Percentiles rank a stretch among this genome's conserved stretches.
Conservation (phyloP, 257 asterid genomes). For the Solanum appendiculatum region DNA sequence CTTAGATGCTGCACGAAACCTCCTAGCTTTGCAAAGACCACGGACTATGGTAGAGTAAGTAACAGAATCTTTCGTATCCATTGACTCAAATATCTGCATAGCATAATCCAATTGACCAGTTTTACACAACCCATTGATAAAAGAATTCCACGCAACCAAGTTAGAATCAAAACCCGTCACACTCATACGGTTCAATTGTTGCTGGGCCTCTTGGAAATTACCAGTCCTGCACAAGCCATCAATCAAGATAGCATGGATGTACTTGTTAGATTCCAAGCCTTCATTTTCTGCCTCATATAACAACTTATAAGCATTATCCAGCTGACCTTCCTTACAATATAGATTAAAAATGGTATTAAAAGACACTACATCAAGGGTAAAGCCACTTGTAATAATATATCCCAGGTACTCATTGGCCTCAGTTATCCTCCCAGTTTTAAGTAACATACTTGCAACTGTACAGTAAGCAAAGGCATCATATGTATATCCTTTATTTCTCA, state of each 20-base stretch:
- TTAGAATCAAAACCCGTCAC: not conserved
- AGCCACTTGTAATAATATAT: not conserved
- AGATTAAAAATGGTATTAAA: not conserved
- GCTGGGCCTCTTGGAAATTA: not conserved
- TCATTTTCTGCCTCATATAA: not conserved
- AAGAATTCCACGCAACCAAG: not conserved
- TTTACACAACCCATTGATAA: not conserved
- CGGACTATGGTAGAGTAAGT: not conserved
- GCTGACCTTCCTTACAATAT: not conserved
- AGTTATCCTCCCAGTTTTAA: not conserved
- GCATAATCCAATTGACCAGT: not conserved
- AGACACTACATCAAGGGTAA: not conserved
- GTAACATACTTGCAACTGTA: not conserved
- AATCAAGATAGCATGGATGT: not conserved
- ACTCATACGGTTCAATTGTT: slow-evolving; percentile 1
- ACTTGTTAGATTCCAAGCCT: not conserved
- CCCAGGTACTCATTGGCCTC: not conserved
- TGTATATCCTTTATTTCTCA: not conserved
- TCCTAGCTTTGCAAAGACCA: not conserved
- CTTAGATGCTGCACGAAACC: not conserved
- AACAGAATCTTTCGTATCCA: not conserved
- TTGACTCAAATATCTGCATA: not conserved
- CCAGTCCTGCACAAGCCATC: not conserved
- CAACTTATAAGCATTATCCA: not conserved
- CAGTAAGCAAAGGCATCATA: not conserved